Percentiles rank a stretch among this genome's conserved stretches.
Evolutionary conservation across 1,284 basidiomycete genomes (phyloP).

Genomic region (Fomitopsis betulina): DNA sequence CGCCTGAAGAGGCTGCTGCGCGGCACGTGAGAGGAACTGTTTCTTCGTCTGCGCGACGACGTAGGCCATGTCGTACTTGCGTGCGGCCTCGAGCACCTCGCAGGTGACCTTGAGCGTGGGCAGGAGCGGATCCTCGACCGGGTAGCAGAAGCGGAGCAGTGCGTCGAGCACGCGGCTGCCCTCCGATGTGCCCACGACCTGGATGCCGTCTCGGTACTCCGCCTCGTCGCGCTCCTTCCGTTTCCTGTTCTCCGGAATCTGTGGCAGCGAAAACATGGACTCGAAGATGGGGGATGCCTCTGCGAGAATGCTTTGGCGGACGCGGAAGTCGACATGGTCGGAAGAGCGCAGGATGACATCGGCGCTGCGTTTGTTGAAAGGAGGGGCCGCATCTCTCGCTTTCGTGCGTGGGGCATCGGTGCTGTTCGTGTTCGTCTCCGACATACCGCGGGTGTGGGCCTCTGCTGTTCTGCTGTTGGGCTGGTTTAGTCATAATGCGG

Average conservation of each 20-base stretch:
- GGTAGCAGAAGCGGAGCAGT: conserved; percentile 30
- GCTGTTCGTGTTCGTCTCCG: neutral
- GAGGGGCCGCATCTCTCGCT: neutral
- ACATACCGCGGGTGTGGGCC: neutral
- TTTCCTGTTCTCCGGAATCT: conserved; percentile 2
- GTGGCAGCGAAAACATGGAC: conserved; percentile 13
- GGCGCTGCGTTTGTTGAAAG: conserved; percentile 8
- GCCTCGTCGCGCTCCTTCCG: neutral
- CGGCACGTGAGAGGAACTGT: neutral
- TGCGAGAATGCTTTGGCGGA: conserved; percentile 10
- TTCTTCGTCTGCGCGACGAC: neutral
- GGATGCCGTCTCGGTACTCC: conserved; percentile 10
- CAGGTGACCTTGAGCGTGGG: conserved; percentile 11
- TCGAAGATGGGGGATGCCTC: conserved; percentile 12
- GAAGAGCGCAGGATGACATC: conserved; percentile 13
- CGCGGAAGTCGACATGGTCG: conserved; percentile 14
- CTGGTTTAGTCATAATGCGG: too few relatives aligned
- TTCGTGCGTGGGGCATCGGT: neutral
- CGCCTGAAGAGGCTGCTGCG: neutral
- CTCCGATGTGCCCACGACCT: conserved; percentile 31
- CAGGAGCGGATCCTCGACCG: conserved; percentile 19
- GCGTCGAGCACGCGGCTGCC: conserved; percentile 24
- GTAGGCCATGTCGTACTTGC: conserved; percentile 18
- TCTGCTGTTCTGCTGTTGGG: too few relatives aligned
- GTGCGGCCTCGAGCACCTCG: conserved; percentile 11